A percentile compares a stretch with the other conserved stretches of the same genome.
These are phyloP conservation scores for Calonectria hongkongensis DNA, from an alignment of 2,329 filamentous ascomycete genomes.

Conservation along the genomic window DNA sequence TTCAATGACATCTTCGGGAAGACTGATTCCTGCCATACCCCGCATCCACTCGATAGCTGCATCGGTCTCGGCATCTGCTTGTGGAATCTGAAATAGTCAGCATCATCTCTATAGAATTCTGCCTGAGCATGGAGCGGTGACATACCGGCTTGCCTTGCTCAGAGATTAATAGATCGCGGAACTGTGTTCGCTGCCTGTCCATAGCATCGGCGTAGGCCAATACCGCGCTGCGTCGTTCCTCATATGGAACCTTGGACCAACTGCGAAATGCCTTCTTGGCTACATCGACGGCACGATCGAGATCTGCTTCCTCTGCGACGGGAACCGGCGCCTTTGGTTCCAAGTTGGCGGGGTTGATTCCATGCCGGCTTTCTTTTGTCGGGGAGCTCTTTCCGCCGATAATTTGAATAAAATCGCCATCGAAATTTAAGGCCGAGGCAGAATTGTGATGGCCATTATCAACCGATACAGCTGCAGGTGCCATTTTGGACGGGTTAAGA, in stretches of 20 bases:
- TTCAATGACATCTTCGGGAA: slow-evolving; percentile 62
- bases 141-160: slow-evolving; percentile 58
- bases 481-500: not conserved
- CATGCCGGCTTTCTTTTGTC: slow-evolving; percentile 46
- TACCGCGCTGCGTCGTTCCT: slow-evolving; percentile 50
- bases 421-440: not conserved
- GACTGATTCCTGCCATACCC: slow-evolving; percentile 54
- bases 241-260: slow-evolving; percentile 53
- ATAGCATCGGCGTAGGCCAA: slow-evolving; percentile 54
- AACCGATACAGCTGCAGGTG: not conserved
- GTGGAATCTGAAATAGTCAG: slow-evolving; percentile 32
- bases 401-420: slow-evolving; percentile 48
- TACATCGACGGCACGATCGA: slow-evolving; percentile 52
- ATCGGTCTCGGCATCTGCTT: slow-evolving; percentile 53
- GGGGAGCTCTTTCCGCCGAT: slow-evolving; percentile 49
- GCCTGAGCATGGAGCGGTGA: rapidly evolving
- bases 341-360: slow-evolving; percentile 57
- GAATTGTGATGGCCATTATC: not conserved
- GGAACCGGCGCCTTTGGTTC: slow-evolving; percentile 56
- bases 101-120: not conserved
- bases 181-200: slow-evolving; percentile 45
- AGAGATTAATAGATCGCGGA: slow-evolving; percentile 50
- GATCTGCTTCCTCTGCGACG: slow-evolving; percentile 48
- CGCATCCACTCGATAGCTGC: slow-evolving; percentile 54
- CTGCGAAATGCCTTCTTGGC: slow-evolving; percentile 52